Evolutionary conservation across 495 filamentous ascomycete genomes (phyloP).

Genomic region (Geopyxis carbonaria): DNA sequence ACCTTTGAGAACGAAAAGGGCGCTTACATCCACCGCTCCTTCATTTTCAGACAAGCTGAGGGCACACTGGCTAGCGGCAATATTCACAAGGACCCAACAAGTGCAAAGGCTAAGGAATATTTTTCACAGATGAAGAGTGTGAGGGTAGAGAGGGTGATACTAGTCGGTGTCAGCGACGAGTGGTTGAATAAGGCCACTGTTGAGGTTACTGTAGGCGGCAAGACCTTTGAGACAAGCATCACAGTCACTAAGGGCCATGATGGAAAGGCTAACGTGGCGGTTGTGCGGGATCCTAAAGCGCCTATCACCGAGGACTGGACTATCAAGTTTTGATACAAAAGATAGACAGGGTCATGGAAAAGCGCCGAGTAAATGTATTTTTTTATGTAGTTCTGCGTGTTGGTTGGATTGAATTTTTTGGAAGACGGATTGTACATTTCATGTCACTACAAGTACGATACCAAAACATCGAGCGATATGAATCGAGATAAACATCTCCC

Average conservation of each 20-base stretch:
- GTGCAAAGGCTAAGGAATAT: conserved; percentile 48
- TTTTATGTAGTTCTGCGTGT: too few species aligned
- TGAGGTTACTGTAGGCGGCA: conserved; percentile 49
- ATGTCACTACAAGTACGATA: neutral
- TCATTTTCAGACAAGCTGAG: conserved; percentile 38
- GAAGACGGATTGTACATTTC: neutral
- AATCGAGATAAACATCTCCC: neutral
- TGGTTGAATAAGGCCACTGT: conserved; percentile 57
- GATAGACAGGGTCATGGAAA: too few species aligned
- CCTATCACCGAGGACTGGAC: conserved; percentile 68
- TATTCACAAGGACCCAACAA: conserved; percentile 16
- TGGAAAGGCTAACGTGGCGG: conserved; percentile 56
- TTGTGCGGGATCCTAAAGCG: conserved; percentile 63
- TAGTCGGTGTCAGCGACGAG: conserved; percentile 56
- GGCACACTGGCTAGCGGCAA: conserved; percentile 13
- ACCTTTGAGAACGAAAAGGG: conserved; percentile 74
- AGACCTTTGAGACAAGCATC: conserved; percentile 40
- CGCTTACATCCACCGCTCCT: conserved; percentile 69
- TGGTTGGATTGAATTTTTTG: neutral
- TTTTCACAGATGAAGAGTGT: conserved; percentile 60
- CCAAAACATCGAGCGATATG: neutral
- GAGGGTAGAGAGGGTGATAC: conserved; percentile 59
- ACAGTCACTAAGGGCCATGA: conserved; percentile 41
- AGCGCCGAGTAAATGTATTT: too few species aligned
- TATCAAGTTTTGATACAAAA: conserved; percentile 40